Evolutionary conservation across 2,329 filamentous ascomycete species (phyloP).

Genomic region (Escovopsis sp.): DNA sequence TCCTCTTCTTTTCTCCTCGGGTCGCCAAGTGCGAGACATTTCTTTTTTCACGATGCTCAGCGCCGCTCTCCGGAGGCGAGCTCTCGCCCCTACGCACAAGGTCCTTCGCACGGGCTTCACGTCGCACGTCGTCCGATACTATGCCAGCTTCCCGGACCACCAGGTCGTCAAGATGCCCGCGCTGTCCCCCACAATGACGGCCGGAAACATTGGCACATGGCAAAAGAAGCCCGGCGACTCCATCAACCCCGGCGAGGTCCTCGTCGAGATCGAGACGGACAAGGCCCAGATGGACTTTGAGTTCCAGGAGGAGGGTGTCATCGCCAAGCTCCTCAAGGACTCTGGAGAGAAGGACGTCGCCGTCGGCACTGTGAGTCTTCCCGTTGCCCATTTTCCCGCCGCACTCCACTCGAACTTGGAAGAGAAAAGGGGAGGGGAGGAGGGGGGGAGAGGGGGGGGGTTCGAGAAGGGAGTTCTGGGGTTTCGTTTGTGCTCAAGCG

Average conservation of each 20-base stretch:
- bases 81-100: slow-evolving; percentile 35
- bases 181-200: slow-evolving; percentile 92
- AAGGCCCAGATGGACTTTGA: slow-evolving; percentile 99
- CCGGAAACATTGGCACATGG: slow-evolving; percentile 93
- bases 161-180: slow-evolving; percentile 96
- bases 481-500: too few relatives aligned
- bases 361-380: slow-evolving; percentile 73
- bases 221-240: slow-evolving; percentile 91
- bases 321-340: slow-evolving; percentile 89
- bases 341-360: slow-evolving; percentile 86
- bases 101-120: slow-evolving; percentile 36
- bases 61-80: slow-evolving; percentile 48
- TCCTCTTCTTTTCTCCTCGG: too few relatives aligned
- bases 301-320: slow-evolving; percentile 93
- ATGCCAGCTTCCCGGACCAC: slow-evolving; percentile 84
- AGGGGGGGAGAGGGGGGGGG: too few relatives aligned
- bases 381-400: too few relatives aligned
- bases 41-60: slow-evolving; percentile 38
- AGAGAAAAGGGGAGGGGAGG: too few relatives aligned
- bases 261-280: slow-evolving; percentile 98
- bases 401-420: too few relatives aligned
- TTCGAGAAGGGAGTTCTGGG: too few relatives aligned
- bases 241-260: slow-evolving; percentile 80
- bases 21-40: slow-evolving; percentile 13
- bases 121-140: slow-evolving; percentile 45